phyloP scores from a whole-genome alignment of 129 eudicot species.

The Flaveria robusta region DNA sequence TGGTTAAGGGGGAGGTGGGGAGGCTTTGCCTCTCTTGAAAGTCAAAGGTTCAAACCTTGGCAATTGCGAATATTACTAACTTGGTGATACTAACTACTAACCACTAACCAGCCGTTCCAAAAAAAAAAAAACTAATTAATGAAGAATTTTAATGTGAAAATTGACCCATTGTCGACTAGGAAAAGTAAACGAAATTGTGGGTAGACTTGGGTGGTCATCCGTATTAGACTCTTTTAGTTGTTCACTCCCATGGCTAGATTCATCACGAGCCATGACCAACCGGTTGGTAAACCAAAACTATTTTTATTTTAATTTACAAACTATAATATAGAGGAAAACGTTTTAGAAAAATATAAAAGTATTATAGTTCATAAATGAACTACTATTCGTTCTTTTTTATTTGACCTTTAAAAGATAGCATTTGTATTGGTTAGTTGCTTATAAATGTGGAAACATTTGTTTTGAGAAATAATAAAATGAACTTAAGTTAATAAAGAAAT shows the following conservation, averaged over 20 bases:
- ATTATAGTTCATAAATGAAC: background rate
- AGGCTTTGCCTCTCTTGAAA: no score
- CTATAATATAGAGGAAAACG: background rate
- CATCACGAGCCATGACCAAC: background rate
- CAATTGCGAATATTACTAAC: no score
- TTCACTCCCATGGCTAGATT: conserved; percentile 16
- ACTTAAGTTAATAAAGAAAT: no score
- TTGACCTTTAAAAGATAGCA: no score
- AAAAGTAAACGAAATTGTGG: background rate
- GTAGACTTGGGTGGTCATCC: background rate
- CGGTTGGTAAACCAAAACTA: background rate
- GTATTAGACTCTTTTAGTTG: background rate
- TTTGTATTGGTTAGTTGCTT: no score
- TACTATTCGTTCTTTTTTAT: background rate
- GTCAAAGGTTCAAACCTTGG: no score
- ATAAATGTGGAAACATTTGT: no score
- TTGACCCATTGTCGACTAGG: background rate
- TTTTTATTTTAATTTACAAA: background rate
- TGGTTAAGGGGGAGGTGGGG: no score
- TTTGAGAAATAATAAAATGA: no score
- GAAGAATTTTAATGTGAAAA: background rate
- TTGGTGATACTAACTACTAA: no score
- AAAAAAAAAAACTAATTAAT: background rate
- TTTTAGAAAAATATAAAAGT: background rate
- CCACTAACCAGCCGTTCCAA: no score